phyloP scores from a whole-genome alignment of 1,284 basidiomycete genomes.

The Megacollybia platyphylla region DNA sequence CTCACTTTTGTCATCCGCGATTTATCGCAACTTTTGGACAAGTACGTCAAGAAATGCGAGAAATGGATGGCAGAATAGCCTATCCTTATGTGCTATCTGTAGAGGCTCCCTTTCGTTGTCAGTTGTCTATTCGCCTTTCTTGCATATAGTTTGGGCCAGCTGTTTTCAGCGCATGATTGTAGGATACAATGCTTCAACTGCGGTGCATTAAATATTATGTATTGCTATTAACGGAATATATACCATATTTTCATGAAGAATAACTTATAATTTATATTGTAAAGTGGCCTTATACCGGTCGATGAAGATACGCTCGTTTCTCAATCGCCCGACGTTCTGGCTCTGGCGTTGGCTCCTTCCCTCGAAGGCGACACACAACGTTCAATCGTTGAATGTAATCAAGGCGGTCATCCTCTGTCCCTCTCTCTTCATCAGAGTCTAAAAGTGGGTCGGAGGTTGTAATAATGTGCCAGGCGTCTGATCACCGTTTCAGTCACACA shows the following conservation, averaged over 20 bases:
- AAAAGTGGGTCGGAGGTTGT: conserved; percentile 35
- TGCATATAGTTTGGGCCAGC: neutral
- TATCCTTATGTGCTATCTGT: conserved; percentile 3
- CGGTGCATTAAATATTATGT: neutral
- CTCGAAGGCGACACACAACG: conserved; percentile 42
- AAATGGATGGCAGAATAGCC: conserved; percentile 71
- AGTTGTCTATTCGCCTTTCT: neutral
- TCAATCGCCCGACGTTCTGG: conserved; percentile 11
- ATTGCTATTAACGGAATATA: neutral
- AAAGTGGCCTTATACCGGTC: neutral
- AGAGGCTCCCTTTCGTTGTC: neutral
- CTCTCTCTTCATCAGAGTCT: conserved; percentile 43
- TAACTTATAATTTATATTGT: neutral
- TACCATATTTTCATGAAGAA: neutral
- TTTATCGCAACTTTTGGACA: conserved; percentile 77
- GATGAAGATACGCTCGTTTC: neutral
- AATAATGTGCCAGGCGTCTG: conserved; percentile 48
- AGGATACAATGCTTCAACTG: too few relatives aligned
- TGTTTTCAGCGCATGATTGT: neutral
- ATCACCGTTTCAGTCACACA: neutral
- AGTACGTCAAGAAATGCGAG: conserved; percentile 83
- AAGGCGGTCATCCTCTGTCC: conserved; percentile 38
- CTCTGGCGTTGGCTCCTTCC: conserved; percentile 33
- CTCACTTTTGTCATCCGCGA: conserved; percentile 86
- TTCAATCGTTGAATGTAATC: conserved; percentile 48